These are phyloP conservation scores for Fusarium tupiense DNA, from an alignment of 2,329 filamentous ascomycete species.

Conservation along the genomic window DNA sequence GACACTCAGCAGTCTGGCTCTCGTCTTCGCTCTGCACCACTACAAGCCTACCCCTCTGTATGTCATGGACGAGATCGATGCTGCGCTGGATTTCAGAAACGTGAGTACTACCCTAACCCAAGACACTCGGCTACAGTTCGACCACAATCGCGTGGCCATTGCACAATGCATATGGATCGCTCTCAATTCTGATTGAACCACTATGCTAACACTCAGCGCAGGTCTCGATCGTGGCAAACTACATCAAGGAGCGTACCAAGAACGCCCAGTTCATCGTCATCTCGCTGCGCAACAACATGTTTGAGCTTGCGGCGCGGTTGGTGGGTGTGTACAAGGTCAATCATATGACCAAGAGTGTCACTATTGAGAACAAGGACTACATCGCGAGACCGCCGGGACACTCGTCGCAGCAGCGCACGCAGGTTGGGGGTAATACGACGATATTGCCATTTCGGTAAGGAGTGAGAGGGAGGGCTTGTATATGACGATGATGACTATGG, in stretches of 20 bases:
- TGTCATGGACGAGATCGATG: slow-evolving; percentile 99
- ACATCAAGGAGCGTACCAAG: slow-evolving; percentile 99
- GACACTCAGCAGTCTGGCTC: slow-evolving; percentile 88
- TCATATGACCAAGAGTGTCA: slow-evolving; percentile 96
- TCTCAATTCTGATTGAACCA: neutral
- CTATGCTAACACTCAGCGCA: slow-evolving; percentile 49
- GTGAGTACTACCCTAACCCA: slow-evolving; percentile 65
- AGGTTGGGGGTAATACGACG: slow-evolving; percentile 45
- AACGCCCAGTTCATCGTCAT: slow-evolving; percentile 99
- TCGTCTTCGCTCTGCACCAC: slow-evolving; percentile 98
- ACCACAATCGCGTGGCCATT: slow-evolving; percentile 25
- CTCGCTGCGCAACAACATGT: slow-evolving; percentile 98
- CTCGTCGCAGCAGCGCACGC: slow-evolving; percentile 47
- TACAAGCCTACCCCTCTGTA: slow-evolving; percentile 98
- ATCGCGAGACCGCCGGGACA: slow-evolving; percentile 57
- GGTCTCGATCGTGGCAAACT: slow-evolving; percentile 97
- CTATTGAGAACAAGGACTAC: slow-evolving; percentile 86
- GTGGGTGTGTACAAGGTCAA: slow-evolving; percentile 99
- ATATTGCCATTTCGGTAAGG: slow-evolving; percentile 49
- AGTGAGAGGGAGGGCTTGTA: slow-evolving; percentile 22
- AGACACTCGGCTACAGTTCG: slow-evolving; percentile 40
- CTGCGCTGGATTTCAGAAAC: slow-evolving; percentile 96
- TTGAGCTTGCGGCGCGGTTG: slow-evolving; percentile 93
- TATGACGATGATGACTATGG: slow-evolving; percentile 35
- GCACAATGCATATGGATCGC: slow-evolving; percentile 11